Base-by-base conservation (phyloP, 495 filamentous ascomycete genomes). In the Trichoderma reesei region DNA sequence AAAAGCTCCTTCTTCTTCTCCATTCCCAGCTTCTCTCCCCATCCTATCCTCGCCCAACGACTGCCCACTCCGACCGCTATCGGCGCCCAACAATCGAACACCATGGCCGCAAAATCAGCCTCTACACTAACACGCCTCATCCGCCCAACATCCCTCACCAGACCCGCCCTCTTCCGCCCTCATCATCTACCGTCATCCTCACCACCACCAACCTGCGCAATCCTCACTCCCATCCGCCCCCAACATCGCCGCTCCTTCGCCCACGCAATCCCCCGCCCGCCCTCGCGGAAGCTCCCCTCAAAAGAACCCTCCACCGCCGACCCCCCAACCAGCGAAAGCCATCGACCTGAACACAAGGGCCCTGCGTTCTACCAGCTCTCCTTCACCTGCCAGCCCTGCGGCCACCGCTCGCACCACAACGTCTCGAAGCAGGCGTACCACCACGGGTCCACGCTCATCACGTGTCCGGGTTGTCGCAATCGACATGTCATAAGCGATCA, bases 361-460 rank as follows among this genome's bases (percentile, higher is more conserved):
- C 68, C 46, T 65, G 90, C 91, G 18, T 81, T 86, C 42, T 98
- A 98, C 76, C 78, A 88, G 60, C 79, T 98, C 34, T 87, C 84
- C 11, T 96, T 99, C 72, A 99, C 95, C 66, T 99, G 94, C 83
- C 87, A 85, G 63, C 91, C 91, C 31, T 99, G 94, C 78, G 73
- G 72, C 10, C 70, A 80, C 5, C 86, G 95, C 37, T 92, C 90
- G 5, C 76, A 82, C 3, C 94, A 98, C 72, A 79, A 74, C 10
- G 78, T 99, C 65, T 88, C 88, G 31, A 96, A 97, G 75, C 94
- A 96, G 66, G 94, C 90, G 14, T 99, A 97, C 72, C 91, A 97
- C 72, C 76, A 86, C 33, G 94, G 94, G 33, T 90, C 89, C 0
- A 88, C 96, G 14, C 77, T 98, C 51, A 91, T 99, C 59, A 85